Percentiles rank a stretch among this genome's conserved stretches.
phyloP scores from a whole-genome alignment of 2,329 filamentous ascomycete genomes.

The Penicillium sp. region DNA sequence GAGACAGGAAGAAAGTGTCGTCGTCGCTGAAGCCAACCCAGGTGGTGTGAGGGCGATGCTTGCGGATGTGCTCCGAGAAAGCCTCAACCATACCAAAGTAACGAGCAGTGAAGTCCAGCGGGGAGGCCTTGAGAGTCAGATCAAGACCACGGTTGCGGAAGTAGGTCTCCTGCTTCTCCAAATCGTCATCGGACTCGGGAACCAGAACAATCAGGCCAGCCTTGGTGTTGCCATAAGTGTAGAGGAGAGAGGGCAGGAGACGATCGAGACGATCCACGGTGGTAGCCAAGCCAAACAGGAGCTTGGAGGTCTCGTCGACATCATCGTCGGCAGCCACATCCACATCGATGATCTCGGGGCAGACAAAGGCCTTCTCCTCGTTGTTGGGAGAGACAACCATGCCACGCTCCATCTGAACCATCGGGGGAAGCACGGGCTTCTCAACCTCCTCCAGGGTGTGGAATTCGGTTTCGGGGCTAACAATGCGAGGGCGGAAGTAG shows the following conservation, averaged over 20 bases:
- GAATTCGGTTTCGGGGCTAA: slow-evolving; percentile 46
- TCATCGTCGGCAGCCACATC: slow-evolving; percentile 48
- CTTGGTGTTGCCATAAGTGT: slow-evolving; percentile 51
- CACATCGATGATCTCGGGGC: slow-evolving; percentile 49
- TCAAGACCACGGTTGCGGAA: slow-evolving; percentile 52
- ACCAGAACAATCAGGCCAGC: slow-evolving; percentile 50
- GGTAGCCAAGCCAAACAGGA: slow-evolving; percentile 51
- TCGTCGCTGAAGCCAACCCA: slow-evolving; percentile 54
- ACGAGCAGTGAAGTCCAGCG: slow-evolving; percentile 50
- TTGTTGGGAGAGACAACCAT: slow-evolving; percentile 46
- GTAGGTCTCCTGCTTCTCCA: slow-evolving; percentile 48
- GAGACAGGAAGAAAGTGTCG: slow-evolving; percentile 52
- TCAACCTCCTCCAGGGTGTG: slow-evolving; percentile 46
- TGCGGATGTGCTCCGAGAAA: slow-evolving; percentile 47
- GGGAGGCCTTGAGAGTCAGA: slow-evolving; percentile 47
- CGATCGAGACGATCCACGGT: slow-evolving; percentile 51
- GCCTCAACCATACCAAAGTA: slow-evolving; percentile 52
- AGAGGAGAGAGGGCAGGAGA: slow-evolving; percentile 49
- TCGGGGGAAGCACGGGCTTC: slow-evolving; percentile 46
- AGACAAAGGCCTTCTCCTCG: slow-evolving; percentile 41
- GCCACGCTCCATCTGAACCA: slow-evolving; percentile 48
- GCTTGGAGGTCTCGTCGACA: slow-evolving; percentile 49
- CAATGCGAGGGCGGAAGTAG: slow-evolving; percentile 49
- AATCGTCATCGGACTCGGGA: slow-evolving; percentile 48
- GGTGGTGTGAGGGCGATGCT: slow-evolving; percentile 46